Base-by-base conservation (phyloP, 192 early-diverging fungal species). In the Gryganskiella cystojenkinii region DNA sequence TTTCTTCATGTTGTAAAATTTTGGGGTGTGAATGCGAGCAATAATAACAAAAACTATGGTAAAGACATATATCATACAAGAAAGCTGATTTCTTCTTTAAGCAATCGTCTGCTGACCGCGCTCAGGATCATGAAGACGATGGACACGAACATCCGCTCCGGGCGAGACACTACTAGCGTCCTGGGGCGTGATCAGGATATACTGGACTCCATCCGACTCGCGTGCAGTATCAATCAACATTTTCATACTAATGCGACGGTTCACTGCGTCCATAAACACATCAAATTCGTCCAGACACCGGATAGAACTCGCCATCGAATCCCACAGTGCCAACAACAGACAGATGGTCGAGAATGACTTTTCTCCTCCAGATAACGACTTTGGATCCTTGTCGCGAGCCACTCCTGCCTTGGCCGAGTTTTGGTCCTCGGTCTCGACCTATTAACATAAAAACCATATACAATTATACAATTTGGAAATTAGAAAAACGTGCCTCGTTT, bases 181-280 rank as follows among this genome's bases (percentile, higher is more conserved):
- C 80, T 96, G 96, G 19, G 98, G 98, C 1, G 96, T 96, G 62
- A 99, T 99, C 42, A 99, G 83, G 43, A 98, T 96, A 82, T 96
- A 99, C 85, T 99, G 98, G 14, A 89, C 86, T 14, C 89, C 85
- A 50, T 69, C 80, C 25, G 84, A 84, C 7, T 87, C 84, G 49
- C 90, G 85, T 10, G 97, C 97, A 17, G 91, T 85, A 51, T 89
- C 90, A 64, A 98, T 90, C 85, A 99, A 90, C 90, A 96, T 90
- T 43, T 85, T 71, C 94, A 98, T 98, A 37, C 88, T 92, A 61
- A 92, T 89, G 30, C 83, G 74, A 6, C 98, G 89, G 79, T 99
- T 99, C n/a, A 97, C 96, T 4, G 95, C 94, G 79, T 99, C 98
- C 96, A 96, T 97, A 69, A 96, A 99, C 24, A 99, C 96, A 78